Base-by-base conservation (phyloP, 2,329 filamentous ascomycete species). In the Nemania sp. region DNA sequence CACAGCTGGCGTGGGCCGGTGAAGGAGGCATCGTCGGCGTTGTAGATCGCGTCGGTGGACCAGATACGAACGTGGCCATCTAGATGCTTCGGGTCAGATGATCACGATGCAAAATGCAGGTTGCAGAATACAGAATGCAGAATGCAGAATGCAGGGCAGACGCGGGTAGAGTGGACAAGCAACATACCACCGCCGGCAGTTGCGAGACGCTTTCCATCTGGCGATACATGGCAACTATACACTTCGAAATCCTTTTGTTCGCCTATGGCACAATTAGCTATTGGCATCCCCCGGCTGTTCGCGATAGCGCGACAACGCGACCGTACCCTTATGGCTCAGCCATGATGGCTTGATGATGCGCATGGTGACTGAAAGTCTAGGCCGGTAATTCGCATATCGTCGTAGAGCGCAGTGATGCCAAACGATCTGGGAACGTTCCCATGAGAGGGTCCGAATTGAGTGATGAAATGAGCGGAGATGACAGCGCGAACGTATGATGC, bases 181-280 rank as follows among this genome's bases (percentile, higher is more conserved):
- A 17, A 66, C 84, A 72, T 77, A 91, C 88, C 89, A 81, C 94
- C 93, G 66, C 92, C 94, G 58, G 93, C 94, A 17, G 94, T 97
- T 43, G 93, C 94, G 52, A 99, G 82, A 61, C 94, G 86, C 68
- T 86, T 88, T 62, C 93, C 94, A 75, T 99, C 94, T 12, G 94
- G 90, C 23, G 94, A 99, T 61, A 99, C 86, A 79, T 97, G 90
- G 73, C 93, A 97, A 76, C 91, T 96, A 77, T 97, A 99, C 62
- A 97, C 93, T 75, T 99, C 94, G 70, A 95, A 96, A 71, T 97
- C 92, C 71, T 97, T 97, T 72, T 96, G 90, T 77, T 99, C 94
- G 71, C 93, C 89, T 90, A 47, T 60, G 61, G 36, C 36, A 11
- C 26, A 49, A 44, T 57, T 63, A 62, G 54, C 36, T n/a, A 31